These are phyloP conservation scores for Canna indica DNA, from an alignment of 176 grass and related monocot genomes.

Conservation along the genomic window DNA sequence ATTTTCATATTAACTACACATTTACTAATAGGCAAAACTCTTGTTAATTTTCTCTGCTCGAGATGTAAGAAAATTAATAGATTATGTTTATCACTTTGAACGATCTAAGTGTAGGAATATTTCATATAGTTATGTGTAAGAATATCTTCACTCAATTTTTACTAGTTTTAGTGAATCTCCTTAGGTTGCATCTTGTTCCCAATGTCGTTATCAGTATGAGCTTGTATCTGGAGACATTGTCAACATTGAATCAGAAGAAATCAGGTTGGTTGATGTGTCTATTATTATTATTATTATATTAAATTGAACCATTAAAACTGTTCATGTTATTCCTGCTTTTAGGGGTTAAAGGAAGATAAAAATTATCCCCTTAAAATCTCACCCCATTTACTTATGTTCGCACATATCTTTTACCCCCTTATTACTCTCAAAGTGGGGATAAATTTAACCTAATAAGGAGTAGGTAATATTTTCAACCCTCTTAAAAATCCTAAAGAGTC, in stretches of 20 bases:
- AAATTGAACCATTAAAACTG: background rate
- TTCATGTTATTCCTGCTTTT: background rate
- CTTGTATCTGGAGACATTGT: conserved; percentile 80
- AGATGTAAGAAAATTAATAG: background rate
- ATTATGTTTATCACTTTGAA: background rate
- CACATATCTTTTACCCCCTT: no score
- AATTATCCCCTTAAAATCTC: no score
- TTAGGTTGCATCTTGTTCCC: conserved; percentile 90
- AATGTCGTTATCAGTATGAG: conserved; percentile 85
- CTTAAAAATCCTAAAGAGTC: no score
- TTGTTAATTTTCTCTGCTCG: background rate
- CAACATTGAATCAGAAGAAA: conserved; percentile 83
- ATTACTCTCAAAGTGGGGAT: no score
- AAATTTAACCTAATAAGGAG: no score
- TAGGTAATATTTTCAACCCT: no score
- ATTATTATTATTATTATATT: background rate
- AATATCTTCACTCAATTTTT: background rate
- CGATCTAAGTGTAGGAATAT: background rate
- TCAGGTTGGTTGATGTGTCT: conserved; percentile 47
- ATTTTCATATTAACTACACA: background rate
- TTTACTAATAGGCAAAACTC: background rate
- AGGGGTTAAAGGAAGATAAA: no score
- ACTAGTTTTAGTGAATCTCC: conserved; percentile 2
- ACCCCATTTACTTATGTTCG: no score
- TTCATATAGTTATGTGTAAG: background rate